Percentiles rank a stretch among this genome's conserved stretches.
Conservation (phyloP, 495 filamentous ascomycete genomes). For the Acidomyces sp. region DNA sequence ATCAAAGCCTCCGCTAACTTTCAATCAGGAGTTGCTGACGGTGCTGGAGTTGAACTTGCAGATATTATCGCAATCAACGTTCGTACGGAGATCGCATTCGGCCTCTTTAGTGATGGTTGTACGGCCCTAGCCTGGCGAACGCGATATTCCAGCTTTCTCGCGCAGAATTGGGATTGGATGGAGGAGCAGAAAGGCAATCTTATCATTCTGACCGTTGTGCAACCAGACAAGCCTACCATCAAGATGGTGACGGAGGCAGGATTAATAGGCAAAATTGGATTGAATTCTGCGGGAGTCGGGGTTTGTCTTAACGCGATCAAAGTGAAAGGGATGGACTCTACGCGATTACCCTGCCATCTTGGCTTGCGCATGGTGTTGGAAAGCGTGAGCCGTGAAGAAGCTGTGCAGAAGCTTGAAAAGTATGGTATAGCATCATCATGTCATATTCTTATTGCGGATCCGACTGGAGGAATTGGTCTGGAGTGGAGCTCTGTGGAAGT, state of each 20-base stretch:
- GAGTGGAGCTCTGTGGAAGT: conserved; percentile 46
- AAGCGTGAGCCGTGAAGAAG: conserved; percentile 33
- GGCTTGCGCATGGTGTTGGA: conserved; percentile 49
- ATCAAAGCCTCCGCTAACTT: too few relatives aligned
- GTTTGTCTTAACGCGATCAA: conserved; percentile 56
- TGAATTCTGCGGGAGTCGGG: conserved; percentile 50
- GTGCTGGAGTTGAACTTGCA: conserved; percentile 37
- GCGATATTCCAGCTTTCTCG: conserved; percentile 33
- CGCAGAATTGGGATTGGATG: conserved; percentile 54
- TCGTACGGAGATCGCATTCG: conserved; percentile 54
- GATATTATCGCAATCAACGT: conserved; percentile 56
- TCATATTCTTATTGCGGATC: conserved; percentile 50
- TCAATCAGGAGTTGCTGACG: conserved; percentile 44
- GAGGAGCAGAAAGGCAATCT: conserved; percentile 35
- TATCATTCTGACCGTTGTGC: conserved; percentile 39
- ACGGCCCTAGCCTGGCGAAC: conserved; percentile 45
- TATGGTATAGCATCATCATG: conserved; percentile 47
- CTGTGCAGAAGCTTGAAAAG: conserved; percentile 36
- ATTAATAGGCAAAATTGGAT: conserved; percentile 60
- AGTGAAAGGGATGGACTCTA: conserved; percentile 41
- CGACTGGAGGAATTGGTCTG: conserved; percentile 38
- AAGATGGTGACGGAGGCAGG: conserved; percentile 48
- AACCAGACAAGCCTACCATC: conserved; percentile 37
- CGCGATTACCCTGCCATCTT: conserved; percentile 48
- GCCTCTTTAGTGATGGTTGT: conserved; percentile 51